Conservation (phyloP, 2,329 filamentous ascomycete genomes). For the Coniochaeta sp. region DNA sequence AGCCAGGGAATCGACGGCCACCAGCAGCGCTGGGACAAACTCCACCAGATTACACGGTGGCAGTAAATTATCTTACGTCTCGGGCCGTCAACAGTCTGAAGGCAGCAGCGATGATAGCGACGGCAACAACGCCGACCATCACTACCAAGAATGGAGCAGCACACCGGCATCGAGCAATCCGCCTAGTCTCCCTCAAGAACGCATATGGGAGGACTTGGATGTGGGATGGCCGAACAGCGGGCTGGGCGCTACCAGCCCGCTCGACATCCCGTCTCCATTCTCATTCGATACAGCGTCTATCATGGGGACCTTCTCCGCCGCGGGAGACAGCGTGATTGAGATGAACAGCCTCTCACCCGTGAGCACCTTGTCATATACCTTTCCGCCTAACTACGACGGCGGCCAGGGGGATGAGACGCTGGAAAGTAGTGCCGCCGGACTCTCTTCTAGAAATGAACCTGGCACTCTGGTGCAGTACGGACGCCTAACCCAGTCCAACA, state of each 20-base stretch:
- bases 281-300: conserved; percentile 7
- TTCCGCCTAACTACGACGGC: background rate
- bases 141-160: background rate
- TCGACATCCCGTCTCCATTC: conserved; percentile 1
- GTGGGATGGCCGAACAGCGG: background rate
- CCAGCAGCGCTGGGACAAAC: conserved; percentile 4
- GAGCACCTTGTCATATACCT: background rate
- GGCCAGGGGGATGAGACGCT: background rate
- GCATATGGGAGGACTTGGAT: background rate
- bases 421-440: background rate
- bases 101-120: conserved; percentile 7
- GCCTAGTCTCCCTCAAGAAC: background rate
- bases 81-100: conserved; percentile 13
- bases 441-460: background rate
- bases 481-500: background rate
- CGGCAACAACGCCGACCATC: conserved; percentile 1
- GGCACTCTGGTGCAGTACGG: background rate
- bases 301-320: background rate
- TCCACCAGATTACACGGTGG: background rate
- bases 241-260: conserved; percentile 3
- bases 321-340: conserved; percentile 2
- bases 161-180: background rate
- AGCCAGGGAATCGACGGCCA: conserved; percentile 24
- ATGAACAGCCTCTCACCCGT: conserved; percentile 2
- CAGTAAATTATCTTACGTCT: conserved; percentile 15